These are phyloP conservation scores for Microbotryum intermedium DNA, from an alignment of 1,284 basidiomycete genomes.

Conservation along the genomic window DNA sequence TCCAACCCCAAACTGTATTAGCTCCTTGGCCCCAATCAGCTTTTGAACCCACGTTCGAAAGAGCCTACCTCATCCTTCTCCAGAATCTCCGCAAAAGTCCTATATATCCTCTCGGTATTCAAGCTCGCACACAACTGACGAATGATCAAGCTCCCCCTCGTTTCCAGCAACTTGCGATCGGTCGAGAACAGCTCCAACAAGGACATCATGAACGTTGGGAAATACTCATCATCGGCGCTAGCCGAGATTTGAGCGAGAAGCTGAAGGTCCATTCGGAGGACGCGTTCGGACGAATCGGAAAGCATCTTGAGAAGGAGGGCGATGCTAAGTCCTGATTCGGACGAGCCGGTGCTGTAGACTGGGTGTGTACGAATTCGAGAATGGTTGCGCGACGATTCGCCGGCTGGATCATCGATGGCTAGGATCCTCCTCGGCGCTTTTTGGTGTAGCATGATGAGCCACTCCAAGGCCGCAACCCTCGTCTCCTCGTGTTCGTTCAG, in stretches of 20 bases:
- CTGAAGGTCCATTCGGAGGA: conserved; percentile 91
- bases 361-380: neutral
- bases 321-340: conserved; percentile 45
- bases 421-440: conserved; percentile 95
- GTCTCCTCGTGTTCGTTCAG: conserved; percentile 95
- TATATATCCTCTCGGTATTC: conserved; percentile 91
- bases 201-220: conserved; percentile 91
- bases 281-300: conserved; percentile 93
- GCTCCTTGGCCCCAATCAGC: too few relatives aligned
- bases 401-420: conserved; percentile 87
- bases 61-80: conserved; percentile 85
- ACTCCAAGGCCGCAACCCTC: conserved; percentile 87
- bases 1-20: too few relatives aligned
- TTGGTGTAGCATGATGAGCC: conserved; percentile 97
- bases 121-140: conserved; percentile 88
- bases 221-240: conserved; percentile 87
- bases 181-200: conserved; percentile 91
- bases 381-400: neutral
- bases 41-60: neutral
- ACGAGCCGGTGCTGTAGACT: neutral
- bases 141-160: conserved; percentile 89
- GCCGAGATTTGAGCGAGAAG: conserved; percentile 89
- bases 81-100: conserved; percentile 90
- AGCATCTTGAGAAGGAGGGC: conserved; percentile 90
- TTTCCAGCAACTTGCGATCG: conserved; percentile 80